Base-by-base conservation (phyloP, 768 basidiomycete genomes). In the Mycena leptocephala region DNA sequence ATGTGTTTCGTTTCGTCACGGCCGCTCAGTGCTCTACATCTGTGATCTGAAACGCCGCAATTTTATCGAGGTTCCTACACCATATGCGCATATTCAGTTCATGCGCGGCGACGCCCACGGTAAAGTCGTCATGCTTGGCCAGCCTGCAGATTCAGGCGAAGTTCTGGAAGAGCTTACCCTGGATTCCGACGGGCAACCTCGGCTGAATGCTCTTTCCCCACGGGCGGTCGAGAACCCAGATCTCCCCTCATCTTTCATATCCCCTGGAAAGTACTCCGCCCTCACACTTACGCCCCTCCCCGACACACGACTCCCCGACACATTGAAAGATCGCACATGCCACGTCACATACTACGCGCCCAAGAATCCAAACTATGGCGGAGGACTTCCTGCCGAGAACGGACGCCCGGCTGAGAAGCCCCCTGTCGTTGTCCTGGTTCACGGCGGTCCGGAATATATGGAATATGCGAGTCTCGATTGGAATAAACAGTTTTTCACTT, bases 331-430 rank as follows among this genome's bases (percentile, higher is more conserved):
- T 28, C 77, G 86, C 32, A 86, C 86, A 0, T 74, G 91, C 30
- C 85, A 92, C 72, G 87, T 88, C 24, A 84, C 90, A 35, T 91
- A 86, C 78, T 91, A 90, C 75, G 84, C 87, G 0, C 92, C 92
- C 2, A 87, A 84, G 67, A 92, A 92, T 75, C 87, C 89, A 0
- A 79, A 84, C 0, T 92, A 88, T 63, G 74, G 74, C 3, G 88
- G 84, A 0, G 83, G 80, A 10, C 73, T 77, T 5, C 78, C 82
- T 0, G n/a, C n/a, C n/a, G n/a, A n/a, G n/a, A n/a, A n/a, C n/a
- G n/a, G n/a, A n/a, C n/a, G n/a, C n/a, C n/a, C n/a, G n/a, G 86
- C 83, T 1, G 88, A 90, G 79, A 84, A 83, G 51, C 92, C 92
- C 0, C 92, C 92, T 3, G 86, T 87, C 55, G 82, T 93, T 7